Evolutionary conservation across 192 early-diverging fungal species (phyloP).

Genomic region (Mortierella antarctica): DNA sequence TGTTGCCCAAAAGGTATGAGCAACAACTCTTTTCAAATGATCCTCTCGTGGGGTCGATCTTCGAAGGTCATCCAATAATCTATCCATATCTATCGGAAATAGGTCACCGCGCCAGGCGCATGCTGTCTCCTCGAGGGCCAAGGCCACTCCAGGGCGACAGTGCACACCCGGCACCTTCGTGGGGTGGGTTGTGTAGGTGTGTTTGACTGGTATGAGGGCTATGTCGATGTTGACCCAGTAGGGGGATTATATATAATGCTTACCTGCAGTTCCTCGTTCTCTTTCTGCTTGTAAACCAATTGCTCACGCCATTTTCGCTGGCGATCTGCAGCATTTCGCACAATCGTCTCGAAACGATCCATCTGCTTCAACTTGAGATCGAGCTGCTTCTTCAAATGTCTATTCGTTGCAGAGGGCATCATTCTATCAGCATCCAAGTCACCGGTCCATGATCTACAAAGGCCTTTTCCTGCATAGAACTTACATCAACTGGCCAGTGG

Average conservation of each 20-base stretch:
- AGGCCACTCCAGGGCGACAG: background rate
- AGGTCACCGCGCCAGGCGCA: slow-evolving; percentile 34
- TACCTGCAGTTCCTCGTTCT: slow-evolving; percentile 52
- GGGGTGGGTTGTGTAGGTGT: slow-evolving; percentile 2
- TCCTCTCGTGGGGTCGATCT: slow-evolving; percentile 13
- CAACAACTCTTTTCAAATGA: slow-evolving; percentile 54
- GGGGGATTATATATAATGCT: background rate
- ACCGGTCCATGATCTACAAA: background rate
- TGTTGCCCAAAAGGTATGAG: slow-evolving; percentile 46
- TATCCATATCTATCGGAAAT: slow-evolving; percentile 45
- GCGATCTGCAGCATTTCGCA: slow-evolving; percentile 32
- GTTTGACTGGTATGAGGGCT: background rate
- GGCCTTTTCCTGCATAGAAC: background rate
- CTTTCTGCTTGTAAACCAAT: slow-evolving; percentile 25
- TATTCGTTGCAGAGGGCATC: background rate
- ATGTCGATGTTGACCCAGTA: background rate
- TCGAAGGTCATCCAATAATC: slow-evolving; percentile 51
- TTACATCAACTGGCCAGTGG: slow-evolving; percentile 48
- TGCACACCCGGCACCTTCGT: slow-evolving; percentile 24
- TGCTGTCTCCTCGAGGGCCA: background rate
- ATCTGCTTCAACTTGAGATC: slow-evolving; percentile 49
- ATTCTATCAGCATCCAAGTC: background rate
- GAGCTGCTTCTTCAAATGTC: slow-evolving; percentile 47
- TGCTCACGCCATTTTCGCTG: slow-evolving; percentile 54
- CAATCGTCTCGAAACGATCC: slow-evolving; percentile 39